phyloP scores from a whole-genome alignment of 805 yeast genomes.

The Brettanomyces naardenensis region DNA sequence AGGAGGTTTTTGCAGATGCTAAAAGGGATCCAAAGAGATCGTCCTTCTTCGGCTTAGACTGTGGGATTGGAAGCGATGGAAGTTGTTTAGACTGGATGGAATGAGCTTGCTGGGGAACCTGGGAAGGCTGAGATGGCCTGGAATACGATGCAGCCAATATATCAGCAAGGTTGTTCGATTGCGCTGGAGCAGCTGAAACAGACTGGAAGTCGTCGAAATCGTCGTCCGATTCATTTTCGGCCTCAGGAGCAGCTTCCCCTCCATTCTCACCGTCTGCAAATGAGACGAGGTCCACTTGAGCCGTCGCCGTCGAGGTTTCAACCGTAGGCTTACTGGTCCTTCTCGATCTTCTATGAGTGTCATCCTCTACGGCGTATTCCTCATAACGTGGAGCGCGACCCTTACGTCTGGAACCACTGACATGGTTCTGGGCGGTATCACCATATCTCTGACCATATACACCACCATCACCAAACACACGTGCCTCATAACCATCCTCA shows the following conservation, averaged over 20 bases:
- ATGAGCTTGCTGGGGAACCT: slow-evolving; percentile 33
- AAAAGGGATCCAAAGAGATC: slow-evolving; percentile 74
- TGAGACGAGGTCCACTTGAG: no score
- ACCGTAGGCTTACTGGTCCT: slow-evolving; percentile 32
- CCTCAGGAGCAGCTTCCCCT: slow-evolving; percentile 10
- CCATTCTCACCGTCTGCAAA: slow-evolving; percentile 14
- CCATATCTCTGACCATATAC: slow-evolving; percentile 61
- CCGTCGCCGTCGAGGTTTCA: background rate
- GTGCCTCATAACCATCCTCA: slow-evolving; percentile 33
- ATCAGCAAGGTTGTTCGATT: slow-evolving; percentile 25
- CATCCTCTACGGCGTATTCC: slow-evolving; percentile 48
- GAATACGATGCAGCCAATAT: slow-evolving; percentile 23
- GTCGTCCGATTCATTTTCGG: slow-evolving; percentile 51
- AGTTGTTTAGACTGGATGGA: slow-evolving; percentile 30
- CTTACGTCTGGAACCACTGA: no score
- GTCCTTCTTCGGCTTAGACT: slow-evolving; percentile 13
- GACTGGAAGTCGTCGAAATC: slow-evolving; percentile 78
- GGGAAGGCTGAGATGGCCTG: slow-evolving; percentile 15
- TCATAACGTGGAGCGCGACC: slow-evolving; percentile 32
- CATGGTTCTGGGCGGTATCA: slow-evolving; percentile 38
- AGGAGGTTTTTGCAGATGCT: slow-evolving; percentile 55
- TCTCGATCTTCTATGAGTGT: slow-evolving; percentile 14
- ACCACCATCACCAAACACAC: slow-evolving; percentile 68
- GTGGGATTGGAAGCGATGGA: background rate
- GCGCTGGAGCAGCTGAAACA: slow-evolving; percentile 29